Evolutionary conservation across 306 rosid genomes (phyloP).

Genomic region (Sicyos baderoa): DNA sequence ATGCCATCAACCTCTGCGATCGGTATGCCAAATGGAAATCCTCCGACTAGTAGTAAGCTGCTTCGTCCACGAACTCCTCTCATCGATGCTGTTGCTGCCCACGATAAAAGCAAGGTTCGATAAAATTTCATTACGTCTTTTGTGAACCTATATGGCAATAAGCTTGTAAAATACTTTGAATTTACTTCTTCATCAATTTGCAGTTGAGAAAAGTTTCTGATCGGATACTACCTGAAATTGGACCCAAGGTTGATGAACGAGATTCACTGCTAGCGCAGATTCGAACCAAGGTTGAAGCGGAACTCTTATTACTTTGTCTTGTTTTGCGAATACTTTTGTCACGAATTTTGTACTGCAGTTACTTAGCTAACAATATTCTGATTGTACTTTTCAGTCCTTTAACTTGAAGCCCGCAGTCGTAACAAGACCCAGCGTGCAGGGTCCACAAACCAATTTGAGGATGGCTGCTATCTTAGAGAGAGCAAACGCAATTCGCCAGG

Average conservation of each 20-base stretch:
- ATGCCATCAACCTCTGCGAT: slow-evolving; percentile 30
- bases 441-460: slow-evolving; percentile 74
- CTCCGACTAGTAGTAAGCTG: slow-evolving; percentile 37
- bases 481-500: slow-evolving; percentile 95
- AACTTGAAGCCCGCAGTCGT: slow-evolving; percentile 72
- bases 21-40: slow-evolving; percentile 41
- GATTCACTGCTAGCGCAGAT: slow-evolving; percentile 73
- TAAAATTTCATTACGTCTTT: slow-evolving; percentile 20
- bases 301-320: neutral
- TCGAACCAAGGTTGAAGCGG: slow-evolving; percentile 67
- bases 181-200: slow-evolving; percentile 27
- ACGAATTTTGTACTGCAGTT: neutral
- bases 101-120: slow-evolving; percentile 85
- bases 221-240: slow-evolving; percentile 54
- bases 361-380: slow-evolving; percentile 6
- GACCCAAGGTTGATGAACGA: slow-evolving; percentile 68
- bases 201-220: slow-evolving; percentile 86
- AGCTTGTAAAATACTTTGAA: slow-evolving; percentile 22
- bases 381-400: slow-evolving; percentile 57
- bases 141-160: slow-evolving; percentile 18
- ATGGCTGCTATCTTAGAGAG: slow-evolving; percentile 88
- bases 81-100: slow-evolving; percentile 67
- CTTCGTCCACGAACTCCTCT: slow-evolving; percentile 69
- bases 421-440: slow-evolving; percentile 56
- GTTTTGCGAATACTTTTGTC: slow-evolving; percentile 2